Conservation (phyloP, 108 stramenopile genomes). For the Pseudonitzschia pungens region DNA sequence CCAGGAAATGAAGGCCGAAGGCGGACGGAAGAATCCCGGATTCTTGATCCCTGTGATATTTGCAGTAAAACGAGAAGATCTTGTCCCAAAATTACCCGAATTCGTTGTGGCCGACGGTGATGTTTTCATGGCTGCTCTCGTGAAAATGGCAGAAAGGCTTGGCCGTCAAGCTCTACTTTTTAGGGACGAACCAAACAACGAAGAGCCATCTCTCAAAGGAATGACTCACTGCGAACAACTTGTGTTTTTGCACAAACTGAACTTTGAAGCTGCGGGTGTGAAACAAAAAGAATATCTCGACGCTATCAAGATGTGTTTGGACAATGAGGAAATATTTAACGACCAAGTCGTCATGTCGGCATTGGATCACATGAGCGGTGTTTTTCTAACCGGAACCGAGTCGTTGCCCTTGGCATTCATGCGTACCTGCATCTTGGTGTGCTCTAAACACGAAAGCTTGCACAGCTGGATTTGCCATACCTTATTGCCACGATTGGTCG, state of each 20-base stretch:
- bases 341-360: conserved; percentile 79
- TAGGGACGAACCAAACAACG: conserved; percentile 70
- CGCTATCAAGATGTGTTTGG: conserved; percentile 71
- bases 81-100: conserved; percentile 58
- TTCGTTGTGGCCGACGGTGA: conserved; percentile 69
- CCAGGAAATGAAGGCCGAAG: conserved; percentile 62
- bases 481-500: conserved; percentile 77
- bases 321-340: conserved; percentile 75
- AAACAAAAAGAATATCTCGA: conserved; percentile 84
- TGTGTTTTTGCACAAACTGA: conserved; percentile 80
- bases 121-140: conserved; percentile 68
- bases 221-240: conserved; percentile 85
- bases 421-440: conserved; percentile 85
- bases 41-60: conserved; percentile 80
- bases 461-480: conserved; percentile 85
- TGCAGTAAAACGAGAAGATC: conserved; percentile 66
- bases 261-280: conserved; percentile 69
- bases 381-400: conserved; percentile 59
- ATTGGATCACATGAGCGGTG: conserved; percentile 77
- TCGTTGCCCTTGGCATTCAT: conserved; percentile 86
- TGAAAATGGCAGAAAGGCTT: conserved; percentile 73
- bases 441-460: conserved; percentile 86
- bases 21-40: conserved; percentile 64
- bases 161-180: conserved; percentile 70
- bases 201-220: conserved; percentile 60